Conservation (phyloP, 441 rosid genomes). For the Manihot esculenta region DNA sequence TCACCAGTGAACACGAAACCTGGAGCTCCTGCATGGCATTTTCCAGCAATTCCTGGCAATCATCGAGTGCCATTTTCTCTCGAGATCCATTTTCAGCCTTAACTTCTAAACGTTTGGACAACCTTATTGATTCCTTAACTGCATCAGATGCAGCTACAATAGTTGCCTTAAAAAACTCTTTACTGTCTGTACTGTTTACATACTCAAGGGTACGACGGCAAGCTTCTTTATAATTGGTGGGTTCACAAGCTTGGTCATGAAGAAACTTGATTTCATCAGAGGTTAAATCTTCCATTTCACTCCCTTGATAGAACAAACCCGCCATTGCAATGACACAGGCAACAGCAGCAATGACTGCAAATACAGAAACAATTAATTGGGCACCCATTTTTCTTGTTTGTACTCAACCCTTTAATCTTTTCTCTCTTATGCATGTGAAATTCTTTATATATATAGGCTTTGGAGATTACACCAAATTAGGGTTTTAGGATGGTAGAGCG, state of each 20-base stretch:
- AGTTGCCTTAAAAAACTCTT: neutral
- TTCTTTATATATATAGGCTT: too few relatives aligned
- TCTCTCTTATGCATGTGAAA: too few relatives aligned
- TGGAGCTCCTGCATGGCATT: neutral
- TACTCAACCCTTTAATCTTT: too few relatives aligned
- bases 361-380: neutral
- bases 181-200: neutral
- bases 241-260: neutral
- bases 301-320: too few relatives aligned
- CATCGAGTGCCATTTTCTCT: neutral
- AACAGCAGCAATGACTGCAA: too few relatives aligned
- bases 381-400: neutral
- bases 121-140: neutral
- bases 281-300: neutral
- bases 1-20: neutral
- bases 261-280: neutral
- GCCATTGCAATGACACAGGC: neutral
- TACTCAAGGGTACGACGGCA: neutral
- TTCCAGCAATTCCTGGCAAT: neutral
- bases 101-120: too few relatives aligned
- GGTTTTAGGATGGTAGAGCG: too few relatives aligned
- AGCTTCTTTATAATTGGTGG: neutral
- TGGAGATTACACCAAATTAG: too few relatives aligned
- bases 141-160: neutral
- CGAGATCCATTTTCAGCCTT: too few relatives aligned